Conservation (phyloP, 495 filamentous ascomycete genomes). For the Xylaria nigripes region DNA sequence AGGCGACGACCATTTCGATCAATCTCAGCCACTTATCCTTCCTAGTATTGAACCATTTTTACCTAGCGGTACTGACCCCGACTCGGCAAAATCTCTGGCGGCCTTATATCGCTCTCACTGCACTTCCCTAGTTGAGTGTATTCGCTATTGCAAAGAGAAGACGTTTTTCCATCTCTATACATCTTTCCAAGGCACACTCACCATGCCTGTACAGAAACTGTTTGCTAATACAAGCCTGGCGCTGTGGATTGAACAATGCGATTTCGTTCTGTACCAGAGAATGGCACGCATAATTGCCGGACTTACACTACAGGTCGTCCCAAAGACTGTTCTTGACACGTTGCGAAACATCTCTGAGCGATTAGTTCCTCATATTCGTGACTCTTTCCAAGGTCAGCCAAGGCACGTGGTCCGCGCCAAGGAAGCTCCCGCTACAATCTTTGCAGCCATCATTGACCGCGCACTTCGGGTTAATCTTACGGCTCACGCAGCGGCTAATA, state of each 20-base stretch:
- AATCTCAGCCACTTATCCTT: conserved; percentile 61
- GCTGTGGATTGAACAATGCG: conserved; percentile 89
- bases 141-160: conserved; percentile 91
- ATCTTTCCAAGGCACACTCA: conserved; percentile 90
- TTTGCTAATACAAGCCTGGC: conserved; percentile 73
- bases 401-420: conserved; percentile 77
- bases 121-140: conserved; percentile 86
- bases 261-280: conserved; percentile 89
- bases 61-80: conserved; percentile 67
- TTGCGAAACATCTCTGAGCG: conserved; percentile 75
- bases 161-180: conserved; percentile 92
- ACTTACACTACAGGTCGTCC: conserved; percentile 81
- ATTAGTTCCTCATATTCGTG: conserved; percentile 66
- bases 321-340: conserved; percentile 70
- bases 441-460: conserved; percentile 74
- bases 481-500: conserved; percentile 74
- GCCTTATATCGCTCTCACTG: conserved; percentile 90
- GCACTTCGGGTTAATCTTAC: conserved; percentile 85
- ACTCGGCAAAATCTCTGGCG: conserved; percentile 69
- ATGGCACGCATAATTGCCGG: conserved; percentile 86
- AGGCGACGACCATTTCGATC: conserved; percentile 41
- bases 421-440: conserved; percentile 79
- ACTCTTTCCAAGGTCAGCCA: conserved; percentile 73
- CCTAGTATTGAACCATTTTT: conserved; percentile 71
- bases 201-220: conserved; percentile 93